Evolutionary conservation across 2,329 filamentous ascomycete species (phyloP).

Genomic region (Hymenoscyphus albidus): DNA sequence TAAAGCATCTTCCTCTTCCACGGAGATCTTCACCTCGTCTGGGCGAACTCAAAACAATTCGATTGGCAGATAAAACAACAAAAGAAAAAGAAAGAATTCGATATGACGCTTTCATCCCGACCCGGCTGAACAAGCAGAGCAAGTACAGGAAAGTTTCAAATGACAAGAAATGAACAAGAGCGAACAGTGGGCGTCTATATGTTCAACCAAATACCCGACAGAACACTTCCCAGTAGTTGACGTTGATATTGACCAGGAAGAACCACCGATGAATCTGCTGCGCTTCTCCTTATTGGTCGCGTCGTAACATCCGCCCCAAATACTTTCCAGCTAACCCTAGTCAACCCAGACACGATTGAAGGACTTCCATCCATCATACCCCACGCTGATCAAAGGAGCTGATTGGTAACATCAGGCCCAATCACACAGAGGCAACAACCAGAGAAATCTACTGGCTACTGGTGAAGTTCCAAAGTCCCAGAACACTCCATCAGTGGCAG

Average conservation of each 20-base stretch:
- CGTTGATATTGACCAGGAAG: neutral
- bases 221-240: neutral
- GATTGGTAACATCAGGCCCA: neutral
- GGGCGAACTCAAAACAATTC: neutral
- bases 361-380: constrained; percentile 3
- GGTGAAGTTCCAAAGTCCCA: neutral
- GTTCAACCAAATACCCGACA: neutral
- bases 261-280: neutral
- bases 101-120: neutral
- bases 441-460: neutral
- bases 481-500: neutral
- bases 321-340: neutral
- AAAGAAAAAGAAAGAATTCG: neutral
- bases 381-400: neutral
- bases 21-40: constrained; percentile 6
- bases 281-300: neutral
- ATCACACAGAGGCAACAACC: neutral
- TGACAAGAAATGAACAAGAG: neutral
- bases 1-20: constrained; percentile 8
- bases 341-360: neutral
- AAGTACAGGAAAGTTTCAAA: neutral
- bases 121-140: neutral
- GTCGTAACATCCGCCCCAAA: neutral
- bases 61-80: neutral
- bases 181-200: neutral